phyloP scores from a whole-genome alignment of 768 basidiomycete genomes.

The Boletus vinaceobasis region DNA sequence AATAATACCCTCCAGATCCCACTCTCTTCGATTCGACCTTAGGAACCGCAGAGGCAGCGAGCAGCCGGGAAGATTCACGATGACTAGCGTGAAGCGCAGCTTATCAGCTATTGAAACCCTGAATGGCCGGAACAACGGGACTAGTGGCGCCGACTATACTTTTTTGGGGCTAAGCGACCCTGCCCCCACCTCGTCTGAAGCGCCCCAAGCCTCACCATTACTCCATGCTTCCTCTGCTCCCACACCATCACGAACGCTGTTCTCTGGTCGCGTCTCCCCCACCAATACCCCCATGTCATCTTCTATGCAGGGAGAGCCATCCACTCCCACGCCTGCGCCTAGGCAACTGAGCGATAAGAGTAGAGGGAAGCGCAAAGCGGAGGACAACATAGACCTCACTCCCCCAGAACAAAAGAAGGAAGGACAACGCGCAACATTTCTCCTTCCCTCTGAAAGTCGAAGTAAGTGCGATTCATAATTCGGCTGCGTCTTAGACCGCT shows the following conservation, averaged over 20 bases:
- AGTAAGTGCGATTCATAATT: slow-evolving; percentile 40
- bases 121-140: slow-evolving; percentile 8
- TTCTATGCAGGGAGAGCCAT: slow-evolving; percentile 23
- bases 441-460: slow-evolving; percentile 50
- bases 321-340: slow-evolving; percentile 32
- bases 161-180: slow-evolving; percentile 20
- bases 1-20: slow-evolving; percentile 9
- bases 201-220: slow-evolving; percentile 3
- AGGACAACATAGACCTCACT: slow-evolving; percentile 66
- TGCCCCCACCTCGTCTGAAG: slow-evolving; percentile 8
- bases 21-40: slow-evolving; percentile 23
- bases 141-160: slow-evolving; percentile 15
- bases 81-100: slow-evolving; percentile 27
- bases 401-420: slow-evolving; percentile 61
- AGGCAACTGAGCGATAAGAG: slow-evolving; percentile 33
- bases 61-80: slow-evolving; percentile 3
- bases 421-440: slow-evolving; percentile 56
- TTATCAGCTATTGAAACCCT: slow-evolving; percentile 23
- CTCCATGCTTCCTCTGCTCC: slow-evolving; percentile 16
- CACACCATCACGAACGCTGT: slow-evolving; percentile 19
- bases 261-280: slow-evolving; percentile 9
- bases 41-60: slow-evolving; percentile 14
- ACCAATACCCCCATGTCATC: slow-evolving; percentile 9
- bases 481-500: slow-evolving; percentile 18
- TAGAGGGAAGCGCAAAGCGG: slow-evolving; percentile 70